Evolutionary conservation across 129 eudicot genomes (phyloP).

Genomic region (Gnaphalium uliginosum): DNA sequence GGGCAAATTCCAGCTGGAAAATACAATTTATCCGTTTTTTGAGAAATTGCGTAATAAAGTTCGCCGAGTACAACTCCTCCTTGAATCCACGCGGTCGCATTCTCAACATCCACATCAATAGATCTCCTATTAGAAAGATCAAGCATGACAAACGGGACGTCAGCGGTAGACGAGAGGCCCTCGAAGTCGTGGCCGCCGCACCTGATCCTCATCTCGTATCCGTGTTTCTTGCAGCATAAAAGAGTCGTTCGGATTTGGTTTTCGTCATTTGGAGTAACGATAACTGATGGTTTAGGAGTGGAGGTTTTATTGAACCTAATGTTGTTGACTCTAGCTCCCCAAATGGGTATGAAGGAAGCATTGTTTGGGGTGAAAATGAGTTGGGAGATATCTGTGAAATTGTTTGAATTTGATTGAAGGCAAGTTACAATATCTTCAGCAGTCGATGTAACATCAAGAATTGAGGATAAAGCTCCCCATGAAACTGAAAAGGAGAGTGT

Average conservation of each 20-base stretch:
- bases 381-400: not conserved
- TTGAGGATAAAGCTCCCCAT: not conserved
- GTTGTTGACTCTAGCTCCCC: not conserved
- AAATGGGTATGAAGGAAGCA: not conserved
- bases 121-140: not conserved
- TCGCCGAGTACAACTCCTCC: not conserved
- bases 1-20: not conserved
- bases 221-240: not conserved
- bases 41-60: not conserved
- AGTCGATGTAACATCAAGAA: not conserved
- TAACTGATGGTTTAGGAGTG: not conserved
- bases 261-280: not conserved
- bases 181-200: not conserved
- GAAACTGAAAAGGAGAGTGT: not conserved
- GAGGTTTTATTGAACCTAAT: not conserved
- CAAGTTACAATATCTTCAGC: not conserved
- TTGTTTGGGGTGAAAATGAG: not conserved
- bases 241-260: not conserved
- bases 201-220: not conserved
- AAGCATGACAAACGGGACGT: not conserved
- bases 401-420: not conserved
- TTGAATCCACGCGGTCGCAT: not conserved
- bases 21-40: not conserved
- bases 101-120: not conserved
- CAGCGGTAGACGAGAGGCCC: not conserved